Conservation (phyloP, 306 rosid genomes). For the Fagus sylvatica region DNA sequence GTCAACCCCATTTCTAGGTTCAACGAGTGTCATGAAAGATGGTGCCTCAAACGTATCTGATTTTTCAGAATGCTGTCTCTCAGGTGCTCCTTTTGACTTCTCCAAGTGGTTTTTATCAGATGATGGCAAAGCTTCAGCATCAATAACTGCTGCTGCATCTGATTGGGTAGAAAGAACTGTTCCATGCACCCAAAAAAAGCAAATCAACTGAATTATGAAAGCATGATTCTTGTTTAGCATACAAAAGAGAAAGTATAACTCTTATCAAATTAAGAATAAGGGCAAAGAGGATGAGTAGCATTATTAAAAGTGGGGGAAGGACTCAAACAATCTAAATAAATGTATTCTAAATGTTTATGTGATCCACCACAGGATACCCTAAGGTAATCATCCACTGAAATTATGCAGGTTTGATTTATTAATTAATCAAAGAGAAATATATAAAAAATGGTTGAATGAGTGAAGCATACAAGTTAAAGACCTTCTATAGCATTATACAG, state of each 20-base stretch:
- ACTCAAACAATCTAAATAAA: not conserved
- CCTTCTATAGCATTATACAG: not conserved
- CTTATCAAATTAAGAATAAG: not conserved
- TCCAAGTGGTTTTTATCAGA: slow-evolving; percentile 29
- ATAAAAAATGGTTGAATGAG: not conserved
- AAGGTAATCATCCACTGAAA: not conserved
- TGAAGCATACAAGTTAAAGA: not conserved
- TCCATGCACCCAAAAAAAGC: slow-evolving; percentile 26
- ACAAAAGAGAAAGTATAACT: not conserved
- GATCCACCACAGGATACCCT: not conserved
- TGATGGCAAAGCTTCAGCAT: slow-evolving; percentile 40
- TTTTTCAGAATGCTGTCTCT: slow-evolving; percentile 43
- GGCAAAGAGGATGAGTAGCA: not conserved
- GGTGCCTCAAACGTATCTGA: slow-evolving; percentile 72
- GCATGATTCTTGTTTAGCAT: not conserved
- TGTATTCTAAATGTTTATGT: not conserved
- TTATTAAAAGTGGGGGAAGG: not conserved
- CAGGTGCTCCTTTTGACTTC: slow-evolving; percentile 33
- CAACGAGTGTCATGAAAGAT: slow-evolving; percentile 83
- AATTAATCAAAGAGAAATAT: not conserved
- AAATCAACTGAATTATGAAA: slow-evolving; percentile 10
- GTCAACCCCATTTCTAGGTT: slow-evolving; percentile 31
- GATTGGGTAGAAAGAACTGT: slow-evolving; percentile 81
- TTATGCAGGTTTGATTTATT: not conserved
- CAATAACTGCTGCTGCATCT: slow-evolving; percentile 48